Evolutionary conservation across 129 eudicot species (phyloP).

Genomic region (Tagetes erecta): DNA sequence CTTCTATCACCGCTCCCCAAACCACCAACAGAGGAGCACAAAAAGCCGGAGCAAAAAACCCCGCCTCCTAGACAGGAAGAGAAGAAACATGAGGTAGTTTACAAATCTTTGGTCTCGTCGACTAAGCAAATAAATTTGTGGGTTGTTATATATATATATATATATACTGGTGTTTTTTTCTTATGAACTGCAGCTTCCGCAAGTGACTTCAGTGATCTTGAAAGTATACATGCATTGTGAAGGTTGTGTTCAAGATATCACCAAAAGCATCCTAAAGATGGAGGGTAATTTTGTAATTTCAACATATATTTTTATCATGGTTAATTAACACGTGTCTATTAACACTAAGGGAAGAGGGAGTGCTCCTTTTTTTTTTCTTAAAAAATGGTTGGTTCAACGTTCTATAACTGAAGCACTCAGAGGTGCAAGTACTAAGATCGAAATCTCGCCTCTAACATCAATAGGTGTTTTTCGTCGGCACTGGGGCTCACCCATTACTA

Average conservation of each 20-base stretch:
- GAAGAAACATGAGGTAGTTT: constrained; percentile 67
- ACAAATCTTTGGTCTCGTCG: neutral
- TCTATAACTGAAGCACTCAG: too few relatives aligned
- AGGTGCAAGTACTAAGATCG: too few relatives aligned
- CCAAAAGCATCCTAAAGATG: constrained; percentile 49
- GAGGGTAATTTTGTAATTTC: constrained; percentile 37
- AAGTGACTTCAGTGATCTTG: constrained; percentile 49
- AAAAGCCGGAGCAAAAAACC: constrained; percentile 50
- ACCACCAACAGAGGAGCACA: constrained; percentile 48
- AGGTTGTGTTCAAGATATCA: constrained; percentile 65
- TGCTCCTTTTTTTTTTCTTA: too few relatives aligned
- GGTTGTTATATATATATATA: too few relatives aligned
- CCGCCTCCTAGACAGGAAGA: constrained; percentile 51
- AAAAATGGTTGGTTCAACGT: too few relatives aligned
- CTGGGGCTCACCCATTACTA: too few relatives aligned
- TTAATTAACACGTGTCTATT: neutral
- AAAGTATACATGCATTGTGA: constrained; percentile 80
- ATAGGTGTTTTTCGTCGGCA: too few relatives aligned
- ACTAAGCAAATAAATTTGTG: neutral
- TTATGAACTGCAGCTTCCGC: constrained; percentile 36
- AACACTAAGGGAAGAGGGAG: too few relatives aligned
- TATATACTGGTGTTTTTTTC: neutral
- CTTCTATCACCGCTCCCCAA: constrained; percentile 31
- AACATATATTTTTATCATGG: neutral
- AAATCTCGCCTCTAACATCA: too few relatives aligned